phyloP scores from a whole-genome alignment of 108 stramenopile species.

The Discostella pseudostelligera region DNA sequence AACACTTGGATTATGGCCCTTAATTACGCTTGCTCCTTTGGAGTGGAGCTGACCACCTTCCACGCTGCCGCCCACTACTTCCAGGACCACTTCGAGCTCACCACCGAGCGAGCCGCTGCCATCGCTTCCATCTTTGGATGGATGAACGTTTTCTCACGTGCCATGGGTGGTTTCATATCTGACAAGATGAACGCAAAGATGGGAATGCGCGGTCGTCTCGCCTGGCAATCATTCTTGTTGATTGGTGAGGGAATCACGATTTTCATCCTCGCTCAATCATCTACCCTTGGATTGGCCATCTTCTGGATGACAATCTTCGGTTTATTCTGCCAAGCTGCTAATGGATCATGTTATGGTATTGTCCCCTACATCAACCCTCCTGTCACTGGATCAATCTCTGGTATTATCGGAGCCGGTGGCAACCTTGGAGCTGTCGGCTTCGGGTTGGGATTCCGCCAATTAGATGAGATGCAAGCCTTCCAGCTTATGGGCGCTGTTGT shows the following conservation, averaged over 20 bases:
- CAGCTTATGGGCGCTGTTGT: slow-evolving; percentile 55
- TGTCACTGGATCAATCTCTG: slow-evolving; percentile 67
- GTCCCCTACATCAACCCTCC: slow-evolving; percentile 77
- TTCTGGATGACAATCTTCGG: slow-evolving; percentile 71
- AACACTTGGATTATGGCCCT: slow-evolving; percentile 86
- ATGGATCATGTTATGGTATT: slow-evolving; percentile 76
- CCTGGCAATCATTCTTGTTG: slow-evolving; percentile 32
- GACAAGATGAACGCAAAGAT: slow-evolving; percentile 49
- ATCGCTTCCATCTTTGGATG: slow-evolving; percentile 80
- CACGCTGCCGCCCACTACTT: slow-evolving; percentile 87
- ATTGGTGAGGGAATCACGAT: slow-evolving; percentile 41
- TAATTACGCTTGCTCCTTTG: slow-evolving; percentile 91
- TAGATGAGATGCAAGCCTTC: slow-evolving; percentile 48
- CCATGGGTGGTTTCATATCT: slow-evolving; percentile 55
- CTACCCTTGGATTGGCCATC: slow-evolving; percentile 56
- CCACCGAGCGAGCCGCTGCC: slow-evolving; percentile 69
- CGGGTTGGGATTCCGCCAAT: slow-evolving; percentile 57
- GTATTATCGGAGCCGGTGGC: slow-evolving; percentile 83
- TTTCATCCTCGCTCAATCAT: slow-evolving; percentile 57
- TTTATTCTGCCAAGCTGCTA: slow-evolving; percentile 72
- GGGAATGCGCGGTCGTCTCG: slow-evolving; percentile 57
- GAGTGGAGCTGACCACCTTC: slow-evolving; percentile 90
- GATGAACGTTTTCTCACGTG: slow-evolving; percentile 73
- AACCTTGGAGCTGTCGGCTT: slow-evolving; percentile 66
- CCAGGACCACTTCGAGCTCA: slow-evolving; percentile 63